Conservation (phyloP, 371 early-diverging fungal genomes). For the Synchytrium microbalum region DNA sequence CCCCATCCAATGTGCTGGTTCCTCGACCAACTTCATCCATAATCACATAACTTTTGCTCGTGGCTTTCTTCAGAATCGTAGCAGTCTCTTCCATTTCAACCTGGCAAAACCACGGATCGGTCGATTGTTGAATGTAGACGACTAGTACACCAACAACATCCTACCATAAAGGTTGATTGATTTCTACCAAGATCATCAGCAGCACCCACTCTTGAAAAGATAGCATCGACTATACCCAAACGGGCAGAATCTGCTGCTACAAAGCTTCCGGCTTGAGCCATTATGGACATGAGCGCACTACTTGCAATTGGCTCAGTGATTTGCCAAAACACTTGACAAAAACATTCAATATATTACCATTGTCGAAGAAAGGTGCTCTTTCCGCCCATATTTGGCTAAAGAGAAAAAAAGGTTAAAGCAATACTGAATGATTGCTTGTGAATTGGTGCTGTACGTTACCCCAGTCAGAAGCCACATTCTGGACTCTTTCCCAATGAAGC, state of each 20-base stretch:
- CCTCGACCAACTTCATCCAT: constrained; percentile 99
- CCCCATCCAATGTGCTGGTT: constrained; percentile 88
- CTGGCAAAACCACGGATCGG: constrained; percentile 14
- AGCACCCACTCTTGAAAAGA: constrained; percentile 67
- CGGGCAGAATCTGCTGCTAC: constrained; percentile 80
- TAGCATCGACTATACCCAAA: constrained; percentile 80
- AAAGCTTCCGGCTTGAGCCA: constrained; percentile 92
- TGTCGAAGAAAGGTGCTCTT: constrained; percentile 89
- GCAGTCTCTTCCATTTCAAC: constrained; percentile 95
- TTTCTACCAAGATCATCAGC: constrained; percentile 56
- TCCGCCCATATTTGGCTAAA: constrained; percentile 89
- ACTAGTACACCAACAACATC: neutral
- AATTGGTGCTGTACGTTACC: constrained; percentile 37
- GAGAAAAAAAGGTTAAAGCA: constrained; percentile 15
- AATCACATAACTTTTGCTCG: constrained; percentile 72
- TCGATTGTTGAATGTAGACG: neutral
- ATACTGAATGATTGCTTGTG: neutral
- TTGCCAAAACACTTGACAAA: neutral
- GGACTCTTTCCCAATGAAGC: constrained; percentile 43
- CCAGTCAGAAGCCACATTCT: constrained; percentile 69
- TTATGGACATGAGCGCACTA: constrained; percentile 68
- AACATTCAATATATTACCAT: constrained; percentile 13
- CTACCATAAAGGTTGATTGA: constrained; percentile 95
- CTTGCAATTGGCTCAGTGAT: neutral
- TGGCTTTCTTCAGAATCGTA: constrained; percentile 74